Evolutionary conservation across 1,139 yeast species (phyloP).

Genomic region (Debaryomyces robertsiae): DNA sequence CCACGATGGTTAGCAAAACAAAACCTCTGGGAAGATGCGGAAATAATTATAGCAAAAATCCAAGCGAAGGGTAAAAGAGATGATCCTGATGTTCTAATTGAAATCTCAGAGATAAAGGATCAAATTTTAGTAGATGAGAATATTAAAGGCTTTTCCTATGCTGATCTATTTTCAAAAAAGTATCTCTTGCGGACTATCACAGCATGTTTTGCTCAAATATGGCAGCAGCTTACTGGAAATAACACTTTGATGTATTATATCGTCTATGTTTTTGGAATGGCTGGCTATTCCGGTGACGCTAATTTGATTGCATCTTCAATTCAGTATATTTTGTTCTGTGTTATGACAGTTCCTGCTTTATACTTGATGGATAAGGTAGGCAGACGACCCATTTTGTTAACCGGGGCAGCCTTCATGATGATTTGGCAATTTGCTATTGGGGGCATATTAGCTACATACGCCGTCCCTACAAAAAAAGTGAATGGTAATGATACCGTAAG

Average conservation of each 20-base stretch:
- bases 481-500: slow-evolving; percentile 41
- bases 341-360: slow-evolving; percentile 46
- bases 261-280: slow-evolving; percentile 37
- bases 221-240: slow-evolving; percentile 43
- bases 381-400: slow-evolving; percentile 50
- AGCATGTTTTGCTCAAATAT: slow-evolving; percentile 35
- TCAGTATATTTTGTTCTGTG: slow-evolving; percentile 41
- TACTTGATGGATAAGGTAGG: slow-evolving; percentile 54
- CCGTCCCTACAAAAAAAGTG: slow-evolving; percentile 32
- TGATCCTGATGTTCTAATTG: slow-evolving; percentile 34
- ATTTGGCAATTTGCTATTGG: slow-evolving; percentile 49
- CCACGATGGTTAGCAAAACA: slow-evolving; percentile 41
- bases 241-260: slow-evolving; percentile 42
- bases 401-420: slow-evolving; percentile 48
- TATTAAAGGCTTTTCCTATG: slow-evolving; percentile 29
- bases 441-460: slow-evolving; percentile 48
- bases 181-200: slow-evolving; percentile 31
- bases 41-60: slow-evolving; percentile 30
- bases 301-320: slow-evolving; percentile 33
- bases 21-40: slow-evolving; percentile 37
- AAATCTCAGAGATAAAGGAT: slow-evolving; percentile 36
- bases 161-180: slow-evolving; percentile 33
- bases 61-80: slow-evolving; percentile 35
- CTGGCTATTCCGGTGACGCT: slow-evolving; percentile 31
- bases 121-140: slow-evolving; percentile 31